Conservation (phyloP, 768 basidiomycete genomes). For the Clitopilus passeckerianus region DNA sequence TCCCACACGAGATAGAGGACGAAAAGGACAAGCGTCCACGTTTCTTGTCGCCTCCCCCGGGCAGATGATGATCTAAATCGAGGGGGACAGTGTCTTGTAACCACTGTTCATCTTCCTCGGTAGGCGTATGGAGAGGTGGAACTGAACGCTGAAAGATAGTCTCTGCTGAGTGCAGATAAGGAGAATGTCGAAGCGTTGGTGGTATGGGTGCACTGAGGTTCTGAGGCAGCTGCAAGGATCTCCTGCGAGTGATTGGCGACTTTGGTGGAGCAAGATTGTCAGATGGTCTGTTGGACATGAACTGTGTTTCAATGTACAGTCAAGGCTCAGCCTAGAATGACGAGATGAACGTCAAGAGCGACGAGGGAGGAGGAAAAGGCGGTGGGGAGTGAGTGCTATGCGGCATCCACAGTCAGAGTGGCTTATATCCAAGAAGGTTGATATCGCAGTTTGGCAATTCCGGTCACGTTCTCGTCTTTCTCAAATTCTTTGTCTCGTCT, state of each 20-base stretch:
- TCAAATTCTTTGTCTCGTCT: slow-evolving; percentile 11
- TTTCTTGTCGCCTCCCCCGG: background rate
- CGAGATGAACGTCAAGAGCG: background rate
- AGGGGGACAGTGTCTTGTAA: slow-evolving; percentile 59
- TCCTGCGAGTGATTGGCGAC: slow-evolving; percentile 18
- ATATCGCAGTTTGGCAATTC: background rate
- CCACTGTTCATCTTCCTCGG: slow-evolving; percentile 54
- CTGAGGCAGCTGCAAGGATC: slow-evolving; percentile 32
- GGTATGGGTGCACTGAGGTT: slow-evolving; percentile 45
- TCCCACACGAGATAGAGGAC: background rate
- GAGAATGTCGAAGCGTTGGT: slow-evolving; percentile 51
- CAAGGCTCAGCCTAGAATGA: background rate
- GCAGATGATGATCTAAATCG: slow-evolving; percentile 4
- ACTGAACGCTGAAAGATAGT: slow-evolving; percentile 42
- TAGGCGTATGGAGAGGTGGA: slow-evolving; percentile 30
- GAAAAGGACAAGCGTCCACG: background rate
- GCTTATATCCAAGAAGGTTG: background rate
- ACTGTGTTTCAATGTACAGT: background rate
- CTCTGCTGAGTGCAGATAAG: slow-evolving; percentile 44
- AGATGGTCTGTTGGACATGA: slow-evolving; percentile 3
- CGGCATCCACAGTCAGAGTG: slow-evolving; percentile 1
- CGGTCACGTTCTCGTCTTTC: slow-evolving; percentile 6
- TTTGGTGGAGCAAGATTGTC: slow-evolving; percentile 6
- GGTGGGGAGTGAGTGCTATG: background rate
- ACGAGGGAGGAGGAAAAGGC: background rate